Conservation (phyloP, 805 yeast species). For the Blastobotrys muscicola region DNA sequence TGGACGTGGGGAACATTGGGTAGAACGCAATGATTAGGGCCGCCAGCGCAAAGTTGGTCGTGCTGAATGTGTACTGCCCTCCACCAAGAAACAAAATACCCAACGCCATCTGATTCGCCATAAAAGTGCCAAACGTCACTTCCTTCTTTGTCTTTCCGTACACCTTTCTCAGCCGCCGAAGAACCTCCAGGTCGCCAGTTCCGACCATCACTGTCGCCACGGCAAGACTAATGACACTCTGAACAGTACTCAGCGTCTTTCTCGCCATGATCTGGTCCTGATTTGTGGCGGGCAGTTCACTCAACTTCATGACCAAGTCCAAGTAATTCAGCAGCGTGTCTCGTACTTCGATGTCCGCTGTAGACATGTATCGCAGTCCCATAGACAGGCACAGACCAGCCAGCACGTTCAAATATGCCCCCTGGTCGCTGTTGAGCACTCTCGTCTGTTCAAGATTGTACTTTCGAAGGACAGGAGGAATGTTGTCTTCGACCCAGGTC, state of each 20-base stretch:
- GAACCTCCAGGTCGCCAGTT: conserved; percentile 72
- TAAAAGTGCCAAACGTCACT: conserved; percentile 55
- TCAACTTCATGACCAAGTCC: conserved; percentile 41
- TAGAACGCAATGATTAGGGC: conserved; percentile 64
- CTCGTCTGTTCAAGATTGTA: conserved; percentile 4
- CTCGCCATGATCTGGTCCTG: conserved; percentile 53
- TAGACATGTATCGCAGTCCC: conserved; percentile 70
- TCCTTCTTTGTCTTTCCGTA: conserved; percentile 40
- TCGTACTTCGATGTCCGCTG: conserved; percentile 45
- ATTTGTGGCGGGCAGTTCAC: conserved; percentile 34
- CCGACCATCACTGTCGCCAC: conserved; percentile 78
- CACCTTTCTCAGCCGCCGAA: conserved; percentile 61
- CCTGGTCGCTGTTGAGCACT: conserved; percentile 46
- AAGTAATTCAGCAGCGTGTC: conserved; percentile 44
- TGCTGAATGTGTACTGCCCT: conserved; percentile 76
- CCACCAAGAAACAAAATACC: conserved; percentile 89
- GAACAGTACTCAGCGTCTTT: conserved; percentile 44
- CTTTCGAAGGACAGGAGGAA: conserved; percentile 8
- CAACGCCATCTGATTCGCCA: conserved; percentile 70
- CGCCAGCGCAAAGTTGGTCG: conserved; percentile 55
- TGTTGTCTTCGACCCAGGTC: conserved; percentile 47
- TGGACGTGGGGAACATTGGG: conserved; percentile 51
- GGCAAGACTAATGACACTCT: conserved; percentile 53
- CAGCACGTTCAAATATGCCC: conserved; percentile 53
- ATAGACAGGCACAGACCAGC: conserved; percentile 71